Conservation (phyloP, 441 rosid genomes). For the Macaranga tanarius region DNA sequence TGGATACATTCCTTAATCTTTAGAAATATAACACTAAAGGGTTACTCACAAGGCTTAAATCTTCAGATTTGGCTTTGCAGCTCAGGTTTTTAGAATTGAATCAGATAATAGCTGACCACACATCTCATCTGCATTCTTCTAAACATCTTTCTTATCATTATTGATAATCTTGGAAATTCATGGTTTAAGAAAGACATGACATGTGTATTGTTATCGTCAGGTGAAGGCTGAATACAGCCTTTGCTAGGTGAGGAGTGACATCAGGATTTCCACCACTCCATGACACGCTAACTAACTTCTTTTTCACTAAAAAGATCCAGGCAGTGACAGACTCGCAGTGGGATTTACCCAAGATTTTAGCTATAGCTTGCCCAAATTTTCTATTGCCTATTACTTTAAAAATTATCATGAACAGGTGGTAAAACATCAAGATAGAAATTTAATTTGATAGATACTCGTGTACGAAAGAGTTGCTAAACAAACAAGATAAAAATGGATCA, state of each 20-base stretch:
- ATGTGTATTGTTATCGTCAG: not conserved
- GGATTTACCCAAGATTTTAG: not conserved
- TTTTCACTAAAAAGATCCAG: not conserved
- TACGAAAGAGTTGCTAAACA: constrained; percentile 4
- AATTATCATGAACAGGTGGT: not conserved
- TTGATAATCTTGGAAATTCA: not conserved
- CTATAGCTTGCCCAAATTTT: not conserved
- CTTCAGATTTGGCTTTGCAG: not conserved
- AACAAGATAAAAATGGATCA: not conserved
- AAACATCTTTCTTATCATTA: not conserved
- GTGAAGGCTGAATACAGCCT: not conserved
- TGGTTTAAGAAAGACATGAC: not conserved
- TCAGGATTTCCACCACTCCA: not conserved
- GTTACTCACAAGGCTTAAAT: not conserved
- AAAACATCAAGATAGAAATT: constrained; percentile 2
- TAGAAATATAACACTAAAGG: not conserved
- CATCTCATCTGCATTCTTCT: not conserved
- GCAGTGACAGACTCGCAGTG: not conserved
- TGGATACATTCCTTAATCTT: not conserved
- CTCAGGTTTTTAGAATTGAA: not conserved
- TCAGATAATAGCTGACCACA: not conserved
- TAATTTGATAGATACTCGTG: not conserved
- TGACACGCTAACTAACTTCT: not conserved
- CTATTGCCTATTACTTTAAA: not conserved
- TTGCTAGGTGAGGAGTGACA: not conserved